Base-by-base conservation (phyloP, 768 basidiomycete genomes). In the Calocera cornea region DNA sequence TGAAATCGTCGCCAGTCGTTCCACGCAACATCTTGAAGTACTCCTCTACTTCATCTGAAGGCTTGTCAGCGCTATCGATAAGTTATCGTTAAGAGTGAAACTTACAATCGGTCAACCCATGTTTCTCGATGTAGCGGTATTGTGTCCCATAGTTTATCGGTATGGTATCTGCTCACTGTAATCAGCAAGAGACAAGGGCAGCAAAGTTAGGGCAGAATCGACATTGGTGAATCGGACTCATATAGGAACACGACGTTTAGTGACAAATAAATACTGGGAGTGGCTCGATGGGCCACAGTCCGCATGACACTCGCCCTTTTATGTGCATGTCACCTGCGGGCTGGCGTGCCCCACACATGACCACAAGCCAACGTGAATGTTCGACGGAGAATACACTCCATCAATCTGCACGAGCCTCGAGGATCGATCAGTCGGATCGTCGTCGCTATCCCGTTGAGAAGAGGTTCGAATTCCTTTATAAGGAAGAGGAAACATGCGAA, bases 401-500 rank as follows among this genome's bases (percentile, higher is more conserved):
- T 60, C 54, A 60, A 60, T 29, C 14, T 33, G 54, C 31, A 2
- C 31, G 7, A 29, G 11, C 54, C 54, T 29, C 54, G 54, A 60
- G 54, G 54, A 60, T 33, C 24, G 14, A 33, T 60, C 54, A 3
- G 54, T 5, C 14, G 7, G 54, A 60, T 60, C 54, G 22, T 27
- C 14, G 54, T 12, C 27, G 31, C 14, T 27, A 60, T 60, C 54
- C 54, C 54, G 54, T 60, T 33, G 16, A 33, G 54, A 60, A 60
- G 54, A 29, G 31, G 54, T 60, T 60, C 16, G 54, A 60, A 27
- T 33, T 60, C 31, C 54, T 60, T 60, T 60, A 60, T 60, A 60
- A 60, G 54, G 54, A 33, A 60, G 31, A 33, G 8, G 16, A 33
- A 29, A 29, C 54, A 60, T 11, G 54, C 7, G 19, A 29, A 27